These are phyloP conservation scores for Dicorynia guianensis DNA, from an alignment of 306 rosid genomes.

Conservation along the genomic window DNA sequence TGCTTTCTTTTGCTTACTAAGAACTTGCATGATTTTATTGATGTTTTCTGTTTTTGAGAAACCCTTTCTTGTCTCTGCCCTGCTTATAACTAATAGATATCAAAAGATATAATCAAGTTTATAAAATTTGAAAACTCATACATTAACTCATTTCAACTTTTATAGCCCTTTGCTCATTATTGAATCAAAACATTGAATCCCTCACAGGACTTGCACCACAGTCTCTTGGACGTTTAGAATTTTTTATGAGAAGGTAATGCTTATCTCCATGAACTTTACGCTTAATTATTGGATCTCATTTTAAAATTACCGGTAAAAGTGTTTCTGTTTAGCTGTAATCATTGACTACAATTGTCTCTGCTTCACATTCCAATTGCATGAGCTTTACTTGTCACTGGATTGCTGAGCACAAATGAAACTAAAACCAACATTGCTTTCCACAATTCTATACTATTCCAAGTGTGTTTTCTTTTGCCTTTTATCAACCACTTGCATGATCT, in stretches of 20 bases:
- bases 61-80: not conserved
- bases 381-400: slow-evolving; percentile 34
- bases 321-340: slow-evolving; percentile 28
- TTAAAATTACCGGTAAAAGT: slow-evolving; percentile 4
- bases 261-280: slow-evolving; percentile 17
- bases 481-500: slow-evolving; percentile 28
- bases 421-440: slow-evolving; percentile 33
- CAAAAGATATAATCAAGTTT: slow-evolving; percentile 3
- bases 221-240: slow-evolving; percentile 93
- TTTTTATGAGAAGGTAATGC: slow-evolving; percentile 84
- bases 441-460: slow-evolving; percentile 26
- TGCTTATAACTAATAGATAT: slow-evolving; percentile 7
- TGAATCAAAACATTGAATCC: slow-evolving; percentile 40
- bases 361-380: slow-evolving; percentile 20
- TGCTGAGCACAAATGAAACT: slow-evolving; percentile 19
- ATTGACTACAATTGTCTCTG: slow-evolving; percentile 8
- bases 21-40: slow-evolving; percentile 16
- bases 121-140: not conserved
- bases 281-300: slow-evolving; percentile 26
- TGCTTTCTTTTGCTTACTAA: slow-evolving; percentile 33
- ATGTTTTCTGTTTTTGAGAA: slow-evolving; percentile 23
- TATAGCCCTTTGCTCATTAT: slow-evolving; percentile 28
- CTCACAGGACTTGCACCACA: slow-evolving; percentile 85
- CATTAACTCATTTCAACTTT: slow-evolving; percentile 11
- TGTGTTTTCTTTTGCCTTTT: slow-evolving; percentile 29